Conservation (phyloP, 306 rosid genomes). For the Vachellia collinsii region DNA sequence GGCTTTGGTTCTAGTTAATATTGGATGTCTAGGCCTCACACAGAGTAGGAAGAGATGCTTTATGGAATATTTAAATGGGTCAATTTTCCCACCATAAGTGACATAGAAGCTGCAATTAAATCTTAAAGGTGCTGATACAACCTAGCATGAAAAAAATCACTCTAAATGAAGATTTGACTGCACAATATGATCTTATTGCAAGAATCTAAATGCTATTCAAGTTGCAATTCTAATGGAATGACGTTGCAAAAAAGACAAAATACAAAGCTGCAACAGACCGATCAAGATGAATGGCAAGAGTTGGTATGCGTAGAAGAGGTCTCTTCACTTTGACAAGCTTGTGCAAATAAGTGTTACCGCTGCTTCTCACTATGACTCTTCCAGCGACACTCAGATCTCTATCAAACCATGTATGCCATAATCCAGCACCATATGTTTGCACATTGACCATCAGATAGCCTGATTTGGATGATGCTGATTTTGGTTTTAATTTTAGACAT, state of each 20-base stretch:
- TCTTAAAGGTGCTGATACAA: background rate
- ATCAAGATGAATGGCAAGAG: conserved; percentile 98
- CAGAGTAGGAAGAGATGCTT: background rate
- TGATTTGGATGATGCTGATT: conserved; percentile 73
- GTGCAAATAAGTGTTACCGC: conserved; percentile 56
- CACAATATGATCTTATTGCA: background rate
- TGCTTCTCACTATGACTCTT: conserved; percentile 72
- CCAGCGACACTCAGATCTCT: conserved; percentile 97
- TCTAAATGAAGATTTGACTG: background rate
- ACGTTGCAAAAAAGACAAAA: conserved; percentile 16
- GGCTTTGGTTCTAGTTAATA: no score
- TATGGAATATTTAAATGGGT: background rate
- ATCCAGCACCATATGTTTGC: conserved; percentile 92
- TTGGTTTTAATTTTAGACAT: conserved; percentile 88
- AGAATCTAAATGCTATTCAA: background rate
- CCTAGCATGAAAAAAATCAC: background rate
- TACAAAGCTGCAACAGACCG: conserved; percentile 55
- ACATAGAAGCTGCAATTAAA: background rate
- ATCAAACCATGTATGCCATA: conserved; percentile 99
- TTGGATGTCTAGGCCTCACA: background rate
- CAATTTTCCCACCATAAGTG: background rate
- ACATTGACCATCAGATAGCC: conserved; percentile 79
- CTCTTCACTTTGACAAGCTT: conserved; percentile 88
- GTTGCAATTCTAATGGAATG: background rate
- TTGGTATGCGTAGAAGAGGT: conserved; percentile 88